phyloP scores from a whole-genome alignment of 2,329 filamentous ascomycete genomes.

The Penicillium nordicum region DNA sequence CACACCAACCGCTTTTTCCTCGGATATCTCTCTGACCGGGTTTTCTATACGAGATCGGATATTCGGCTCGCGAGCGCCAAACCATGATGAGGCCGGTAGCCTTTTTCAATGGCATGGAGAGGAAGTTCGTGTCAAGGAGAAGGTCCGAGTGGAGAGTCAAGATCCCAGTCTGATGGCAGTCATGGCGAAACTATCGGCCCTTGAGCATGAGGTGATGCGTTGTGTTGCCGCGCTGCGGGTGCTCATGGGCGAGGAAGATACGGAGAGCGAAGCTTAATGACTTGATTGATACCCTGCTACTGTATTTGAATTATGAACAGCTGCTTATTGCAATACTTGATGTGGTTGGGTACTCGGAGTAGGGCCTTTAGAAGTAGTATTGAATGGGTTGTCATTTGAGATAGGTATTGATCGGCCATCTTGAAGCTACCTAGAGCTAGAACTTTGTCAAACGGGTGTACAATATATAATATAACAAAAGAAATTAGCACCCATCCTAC shows the following conservation, averaged over 20 bases:
- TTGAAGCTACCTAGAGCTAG: neutral
- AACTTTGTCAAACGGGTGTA: neutral
- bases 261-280: slow-evolving; percentile 33
- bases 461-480: too few species aligned
- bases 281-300: slow-evolving; percentile 1
- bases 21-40: slow-evolving; percentile 59
- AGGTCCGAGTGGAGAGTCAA: slow-evolving; percentile 81
- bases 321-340: neutral
- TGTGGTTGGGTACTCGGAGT: neutral
- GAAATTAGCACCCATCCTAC: too few species aligned
- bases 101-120: slow-evolving; percentile 67
- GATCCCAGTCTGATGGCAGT: slow-evolving; percentile 82
- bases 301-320: neutral
- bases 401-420: neutral
- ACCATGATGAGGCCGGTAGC: slow-evolving; percentile 77
- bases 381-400: neutral
- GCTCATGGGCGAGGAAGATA: slow-evolving; percentile 67
- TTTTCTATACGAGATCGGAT: slow-evolving; percentile 59
- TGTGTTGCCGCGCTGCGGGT: slow-evolving; percentile 69
- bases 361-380: neutral
- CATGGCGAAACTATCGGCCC: slow-evolving; percentile 74
- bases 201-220: slow-evolving; percentile 69
- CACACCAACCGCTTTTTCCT: slow-evolving; percentile 64
- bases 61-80: slow-evolving; percentile 51
- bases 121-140: slow-evolving; percentile 83